Base-by-base conservation (phyloP, 306 rosid genomes). In the Sophora flavescens region DNA sequence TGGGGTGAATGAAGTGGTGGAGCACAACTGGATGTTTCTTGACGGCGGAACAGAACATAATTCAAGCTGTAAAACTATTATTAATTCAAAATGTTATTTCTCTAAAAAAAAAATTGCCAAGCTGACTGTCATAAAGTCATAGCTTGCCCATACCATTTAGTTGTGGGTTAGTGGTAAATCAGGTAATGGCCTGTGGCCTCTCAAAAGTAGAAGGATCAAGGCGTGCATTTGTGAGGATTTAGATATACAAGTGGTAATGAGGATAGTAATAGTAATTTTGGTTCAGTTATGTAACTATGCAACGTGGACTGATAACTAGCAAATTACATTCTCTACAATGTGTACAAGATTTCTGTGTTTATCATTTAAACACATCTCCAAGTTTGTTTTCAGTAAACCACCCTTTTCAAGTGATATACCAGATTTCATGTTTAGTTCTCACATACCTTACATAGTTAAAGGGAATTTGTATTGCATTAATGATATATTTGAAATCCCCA, bases 141-240 rank as follows among this genome's bases (percentile, higher is more conserved):
- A 67, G 76, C 32, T 72, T 68, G 17, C 64, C 64, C 35, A 8
- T 45, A 22, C 26, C 32, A 62, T 52, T 33, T 52, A 18, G 45
- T 4, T 44, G 42, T 52, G 48, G 18, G 10, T 60, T 33, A n/a
- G 32, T 47, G 6, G n/a, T 72, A 61, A 72, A 72, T 72, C 16
- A 47, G 39, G 44, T 41, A 58, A 17, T 52, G 36, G 63, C 26
- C 50, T 48, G 14, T 52, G 36, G 63, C 26, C 50, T 48, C 60
- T 82, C 72, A 36, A 36, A 72, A 57, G 39, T 73, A 64, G 68
- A 64, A 72, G 64, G 51, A 67, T 68, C 50, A 58, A 39, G 32
- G 28, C 51, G 36, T 59, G 58, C 71, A 58, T 51, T 50, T 74
- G 4, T 60, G 65, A 75, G 68, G 22, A 51, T 26, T 53, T 60